Evolutionary conservation across 176 grass and related monocot genomes (phyloP).

Genomic region (Phoenix roebelenii): DNA sequence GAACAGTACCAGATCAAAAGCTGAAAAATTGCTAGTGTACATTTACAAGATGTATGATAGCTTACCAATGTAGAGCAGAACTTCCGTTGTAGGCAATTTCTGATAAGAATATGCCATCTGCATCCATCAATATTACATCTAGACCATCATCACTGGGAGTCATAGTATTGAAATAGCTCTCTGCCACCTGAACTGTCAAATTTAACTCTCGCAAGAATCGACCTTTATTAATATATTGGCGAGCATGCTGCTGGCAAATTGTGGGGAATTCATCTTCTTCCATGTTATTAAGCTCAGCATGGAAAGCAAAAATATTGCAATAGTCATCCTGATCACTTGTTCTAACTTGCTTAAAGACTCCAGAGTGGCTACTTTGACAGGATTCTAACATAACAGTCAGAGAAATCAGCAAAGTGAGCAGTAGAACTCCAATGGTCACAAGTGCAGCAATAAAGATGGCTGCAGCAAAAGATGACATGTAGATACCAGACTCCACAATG

Average conservation of each 20-base stretch:
- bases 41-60: neutral
- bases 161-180: constrained; percentile 2
- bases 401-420: neutral
- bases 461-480: constrained; percentile 6
- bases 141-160: constrained; percentile 1
- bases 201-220: neutral
- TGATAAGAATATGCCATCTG: neutral
- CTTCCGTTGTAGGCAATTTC: neutral
- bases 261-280: constrained; percentile 5
- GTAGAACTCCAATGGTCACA: constrained; percentile 3
- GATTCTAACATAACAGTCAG: constrained; percentile 11
- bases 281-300: constrained; percentile 4
- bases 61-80: neutral
- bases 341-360: neutral
- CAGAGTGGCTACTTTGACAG: neutral
- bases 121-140: constrained; percentile 7
- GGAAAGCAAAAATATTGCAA: constrained; percentile 6
- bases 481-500: constrained; percentile 8
- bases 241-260: neutral
- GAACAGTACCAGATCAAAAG: neutral
- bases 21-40: no score
- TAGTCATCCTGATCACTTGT: constrained; percentile 2
- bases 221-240: constrained; percentile 1
- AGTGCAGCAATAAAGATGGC: constrained; percentile 6
- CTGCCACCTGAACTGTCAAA: neutral